Evolutionary conservation across 805 yeast genomes (phyloP).

Genomic region (Saccharomycopsis sp.): DNA sequence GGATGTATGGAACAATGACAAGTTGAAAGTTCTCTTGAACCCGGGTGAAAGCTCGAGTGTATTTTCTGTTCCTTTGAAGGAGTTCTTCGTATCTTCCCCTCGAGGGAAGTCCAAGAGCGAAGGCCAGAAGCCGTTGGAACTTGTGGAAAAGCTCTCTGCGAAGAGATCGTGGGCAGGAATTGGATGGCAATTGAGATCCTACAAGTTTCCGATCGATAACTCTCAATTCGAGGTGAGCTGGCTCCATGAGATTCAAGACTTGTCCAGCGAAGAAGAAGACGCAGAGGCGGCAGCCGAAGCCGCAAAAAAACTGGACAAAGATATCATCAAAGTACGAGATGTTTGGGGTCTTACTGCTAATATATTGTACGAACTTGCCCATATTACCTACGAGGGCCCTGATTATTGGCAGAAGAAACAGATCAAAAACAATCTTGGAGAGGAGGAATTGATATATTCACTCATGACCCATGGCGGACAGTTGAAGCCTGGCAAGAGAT

Average conservation of each 20-base stretch:
- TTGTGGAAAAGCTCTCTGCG: conserved; percentile 27
- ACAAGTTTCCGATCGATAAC: conserved; percentile 51
- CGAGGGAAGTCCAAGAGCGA: conserved; percentile 18
- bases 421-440: conserved; percentile 32
- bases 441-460: conserved; percentile 49
- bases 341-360: conserved; percentile 84
- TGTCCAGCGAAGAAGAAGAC: conserved; percentile 51
- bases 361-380: conserved; percentile 65
- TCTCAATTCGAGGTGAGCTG: conserved; percentile 48
- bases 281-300: conserved; percentile 21
- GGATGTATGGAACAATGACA: conserved; percentile 25
- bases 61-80: conserved; percentile 64
- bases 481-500: conserved; percentile 36
- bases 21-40: conserved; percentile 45
- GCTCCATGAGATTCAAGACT: conserved; percentile 54
- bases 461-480: conserved; percentile 40
- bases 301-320: conserved; percentile 29
- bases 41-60: conserved; percentile 74
- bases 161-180: conserved; percentile 64
- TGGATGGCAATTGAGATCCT: conserved; percentile 59
- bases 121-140: conserved; percentile 27
- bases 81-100: conserved; percentile 34
- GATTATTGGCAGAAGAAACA: conserved; percentile 25
- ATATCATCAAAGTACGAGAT: conserved; percentile 44
- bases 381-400: conserved; percentile 41